Conservation (phyloP, 2,329 filamentous ascomycete genomes). For the Corynespora cassiicola region DNA sequence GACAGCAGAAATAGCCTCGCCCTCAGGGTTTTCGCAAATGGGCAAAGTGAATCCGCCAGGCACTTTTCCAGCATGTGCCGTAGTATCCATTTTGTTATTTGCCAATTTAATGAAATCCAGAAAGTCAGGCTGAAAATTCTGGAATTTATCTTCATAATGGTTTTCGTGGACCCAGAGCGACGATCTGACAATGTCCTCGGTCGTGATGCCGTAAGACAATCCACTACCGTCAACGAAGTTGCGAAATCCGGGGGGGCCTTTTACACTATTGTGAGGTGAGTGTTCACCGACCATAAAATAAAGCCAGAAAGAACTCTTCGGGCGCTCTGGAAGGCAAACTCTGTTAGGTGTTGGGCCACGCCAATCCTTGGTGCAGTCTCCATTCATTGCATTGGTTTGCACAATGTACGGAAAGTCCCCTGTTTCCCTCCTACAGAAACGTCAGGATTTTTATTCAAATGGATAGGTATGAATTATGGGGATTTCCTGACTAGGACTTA, state of each 20-base stretch:
- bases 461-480: too few relatives aligned
- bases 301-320: slow-evolving; percentile 2
- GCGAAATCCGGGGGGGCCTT: slow-evolving; percentile 7
- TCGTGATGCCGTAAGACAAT: slow-evolving; percentile 39
- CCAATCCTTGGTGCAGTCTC: too few relatives aligned
- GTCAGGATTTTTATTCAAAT: too few relatives aligned
- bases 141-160: too few relatives aligned
- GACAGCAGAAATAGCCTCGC: slow-evolving; percentile 20
- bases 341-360: too few relatives aligned
- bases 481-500: too few relatives aligned
- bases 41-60: slow-evolving; percentile 13
- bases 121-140: not conserved
- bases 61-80: slow-evolving; percentile 2
- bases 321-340: too few relatives aligned
- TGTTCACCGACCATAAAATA: not conserved
- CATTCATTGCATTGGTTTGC: too few relatives aligned
- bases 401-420: too few relatives aligned
- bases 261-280: slow-evolving; percentile 2
- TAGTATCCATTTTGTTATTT: too few relatives aligned
- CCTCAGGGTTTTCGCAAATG: slow-evolving; percentile 16
- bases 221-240: slow-evolving; percentile 2
- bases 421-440: too few relatives aligned
- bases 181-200: slow-evolving; percentile 9
- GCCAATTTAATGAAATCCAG: not conserved
- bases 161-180: slow-evolving; percentile 6